Conservation (phyloP, 2,329 filamentous ascomycete genomes). For the Xylaria multiplex region DNA sequence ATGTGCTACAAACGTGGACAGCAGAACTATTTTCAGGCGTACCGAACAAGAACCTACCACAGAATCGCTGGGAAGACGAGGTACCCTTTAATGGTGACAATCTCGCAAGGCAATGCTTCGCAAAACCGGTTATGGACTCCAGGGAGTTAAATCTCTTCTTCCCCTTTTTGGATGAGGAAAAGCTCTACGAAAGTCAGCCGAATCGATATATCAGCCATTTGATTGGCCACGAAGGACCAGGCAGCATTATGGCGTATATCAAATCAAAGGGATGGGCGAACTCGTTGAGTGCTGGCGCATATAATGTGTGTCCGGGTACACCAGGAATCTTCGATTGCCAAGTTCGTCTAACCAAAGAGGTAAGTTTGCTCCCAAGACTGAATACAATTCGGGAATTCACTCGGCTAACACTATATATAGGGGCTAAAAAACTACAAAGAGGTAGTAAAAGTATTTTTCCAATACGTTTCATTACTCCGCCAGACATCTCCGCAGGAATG, state of each 20-base stretch:
- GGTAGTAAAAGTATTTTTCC: constrained; percentile 84
- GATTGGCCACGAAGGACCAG: constrained; percentile 91
- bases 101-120: constrained; percentile 77
- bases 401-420: constrained; percentile 47
- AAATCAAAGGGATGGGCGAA: constrained; percentile 93
- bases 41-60: constrained; percentile 80
- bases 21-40: constrained; percentile 83
- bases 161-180: constrained; percentile 85
- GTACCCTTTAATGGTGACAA: constrained; percentile 61
- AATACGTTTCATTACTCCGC: constrained; percentile 88
- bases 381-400: constrained; percentile 10
- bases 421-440: constrained; percentile 83
- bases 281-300: constrained; percentile 79
- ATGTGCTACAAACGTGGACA: constrained; percentile 85
- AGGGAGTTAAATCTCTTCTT: constrained; percentile 83
- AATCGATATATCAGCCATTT: constrained; percentile 88
- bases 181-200: constrained; percentile 81
- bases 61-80: constrained; percentile 64
- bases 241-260: constrained; percentile 89
- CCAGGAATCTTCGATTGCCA: constrained; percentile 82
- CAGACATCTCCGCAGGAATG: constrained; percentile 85
- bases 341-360: constrained; percentile 84
- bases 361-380: constrained; percentile 46
- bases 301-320: constrained; percentile 78
- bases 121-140: constrained; percentile 91